phyloP scores from a whole-genome alignment of 164 flowering plant species.

The Dillenia suffruticosa region DNA sequence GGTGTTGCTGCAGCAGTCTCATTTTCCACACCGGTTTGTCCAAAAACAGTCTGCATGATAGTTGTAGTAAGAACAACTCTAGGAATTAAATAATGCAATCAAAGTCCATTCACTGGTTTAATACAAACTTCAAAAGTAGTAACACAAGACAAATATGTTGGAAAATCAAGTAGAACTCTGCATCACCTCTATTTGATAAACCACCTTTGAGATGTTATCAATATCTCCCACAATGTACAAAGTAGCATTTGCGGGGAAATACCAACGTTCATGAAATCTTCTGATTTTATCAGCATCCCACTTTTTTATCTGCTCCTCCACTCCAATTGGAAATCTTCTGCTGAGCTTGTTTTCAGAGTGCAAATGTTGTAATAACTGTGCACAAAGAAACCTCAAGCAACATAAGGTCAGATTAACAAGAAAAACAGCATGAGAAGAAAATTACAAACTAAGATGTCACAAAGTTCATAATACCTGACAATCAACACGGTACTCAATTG shows the following conservation, averaged over 20 bases:
- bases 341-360: constrained; percentile 99
- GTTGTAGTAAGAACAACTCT: constrained; percentile 2
- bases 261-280: constrained; percentile 99
- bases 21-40: constrained; percentile 51
- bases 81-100: background rate
- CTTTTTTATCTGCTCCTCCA: constrained; percentile 97
- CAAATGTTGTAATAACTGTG: constrained; percentile 82
- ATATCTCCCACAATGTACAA: constrained; percentile 96
- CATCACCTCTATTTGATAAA: constrained; percentile 84
- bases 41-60: constrained; percentile 78
- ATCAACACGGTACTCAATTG: constrained; percentile 98
- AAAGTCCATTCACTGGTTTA: background rate
- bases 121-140: background rate
- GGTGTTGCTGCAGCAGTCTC: constrained; percentile 47
- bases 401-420: background rate
- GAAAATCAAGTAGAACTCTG: background rate
- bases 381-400: constrained; percentile 15
- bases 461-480: constrained; percentile 60
- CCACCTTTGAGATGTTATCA: constrained; percentile 65
- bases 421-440: background rate
- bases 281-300: constrained; percentile 99
- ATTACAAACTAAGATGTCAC: background rate
- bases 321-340: constrained; percentile 92
- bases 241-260: constrained; percentile 98
- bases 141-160: background rate